A percentile compares a stretch with the other conserved stretches of the same genome.
phyloP scores from a whole-genome alignment of 2,329 filamentous ascomycete species.

The Fusarium luffae region DNA sequence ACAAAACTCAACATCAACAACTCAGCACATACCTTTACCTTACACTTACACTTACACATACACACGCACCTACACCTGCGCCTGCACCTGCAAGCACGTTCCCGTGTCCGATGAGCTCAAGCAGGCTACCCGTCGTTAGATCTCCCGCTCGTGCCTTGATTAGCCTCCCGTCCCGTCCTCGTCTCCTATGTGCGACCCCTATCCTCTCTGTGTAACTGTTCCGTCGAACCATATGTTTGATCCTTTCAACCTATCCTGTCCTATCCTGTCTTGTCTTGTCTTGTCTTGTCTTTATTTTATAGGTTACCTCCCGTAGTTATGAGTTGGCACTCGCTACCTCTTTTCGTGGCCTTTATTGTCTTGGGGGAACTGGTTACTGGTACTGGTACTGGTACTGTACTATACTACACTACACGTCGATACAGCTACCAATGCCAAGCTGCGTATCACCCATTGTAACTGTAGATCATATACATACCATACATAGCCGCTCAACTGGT shows the following conservation, averaged over 20 bases:
- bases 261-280: not conserved
- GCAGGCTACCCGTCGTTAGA: slow-evolving; percentile 46
- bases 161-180: slow-evolving; percentile 27
- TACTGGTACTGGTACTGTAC: not conserved
- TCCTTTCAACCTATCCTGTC: not conserved
- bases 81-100: slow-evolving; percentile 38
- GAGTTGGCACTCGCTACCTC: slow-evolving; percentile 22
- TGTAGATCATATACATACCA: not conserved
- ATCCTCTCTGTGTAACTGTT: slow-evolving; percentile 10
- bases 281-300: not conserved
- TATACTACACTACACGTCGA: not conserved
- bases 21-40: slow-evolving; percentile 5
- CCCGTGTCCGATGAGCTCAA: slow-evolving; percentile 47
- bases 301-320: slow-evolving; percentile 10
- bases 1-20: slow-evolving; percentile 18
- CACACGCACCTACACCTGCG: slow-evolving; percentile 9
- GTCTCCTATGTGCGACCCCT: slow-evolving; percentile 22
- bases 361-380: not conserved
- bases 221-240: slow-evolving; percentile 1
- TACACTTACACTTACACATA: not conserved
- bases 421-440: not conserved
- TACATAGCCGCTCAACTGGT: not conserved
- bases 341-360: not conserved
- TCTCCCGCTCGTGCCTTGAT: slow-evolving; percentile 35
- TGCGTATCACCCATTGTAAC: not conserved